These are phyloP conservation scores for Metschnikowia lochheadii DNA, from an alignment of 805 yeast species.

Conservation along the genomic window DNA sequence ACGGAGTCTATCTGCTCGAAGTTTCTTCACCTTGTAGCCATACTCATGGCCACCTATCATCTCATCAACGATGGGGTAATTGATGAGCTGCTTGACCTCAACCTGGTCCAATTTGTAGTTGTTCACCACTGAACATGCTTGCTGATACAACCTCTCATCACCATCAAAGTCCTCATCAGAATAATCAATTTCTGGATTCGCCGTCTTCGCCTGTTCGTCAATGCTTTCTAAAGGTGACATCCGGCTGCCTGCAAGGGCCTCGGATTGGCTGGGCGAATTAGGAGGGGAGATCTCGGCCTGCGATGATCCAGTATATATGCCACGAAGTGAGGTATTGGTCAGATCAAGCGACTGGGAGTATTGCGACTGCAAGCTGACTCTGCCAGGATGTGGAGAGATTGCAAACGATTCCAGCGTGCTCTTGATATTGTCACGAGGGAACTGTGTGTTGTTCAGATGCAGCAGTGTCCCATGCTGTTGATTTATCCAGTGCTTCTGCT, in stretches of 20 bases:
- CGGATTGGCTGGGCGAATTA: conserved; percentile 12
- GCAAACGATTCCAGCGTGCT: conserved; percentile 30
- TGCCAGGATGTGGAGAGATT: conserved; percentile 7
- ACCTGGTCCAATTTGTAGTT: conserved; percentile 25
- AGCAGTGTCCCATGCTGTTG: conserved; percentile 11
- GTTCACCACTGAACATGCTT: conserved; percentile 24
- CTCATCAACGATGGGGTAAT: conserved; percentile 45
- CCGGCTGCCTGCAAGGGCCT: not conserved
- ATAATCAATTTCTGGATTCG: conserved; percentile 24
- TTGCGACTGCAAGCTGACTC: conserved; percentile 6
- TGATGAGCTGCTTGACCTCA: conserved; percentile 32
- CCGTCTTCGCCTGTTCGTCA: conserved; percentile 21
- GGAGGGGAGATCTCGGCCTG: conserved; percentile 22
- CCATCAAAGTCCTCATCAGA: conserved; percentile 33
- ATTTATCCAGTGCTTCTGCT: conserved; percentile 75
- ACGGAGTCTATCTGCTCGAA: conserved; percentile 25
- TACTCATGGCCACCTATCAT: conserved; percentile 34
- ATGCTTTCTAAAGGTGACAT: conserved; percentile 7
- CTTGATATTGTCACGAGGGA: conserved; percentile 13
- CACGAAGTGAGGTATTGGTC: conserved; percentile 31
- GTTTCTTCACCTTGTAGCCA: conserved; percentile 39
- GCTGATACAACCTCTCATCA: conserved; percentile 34
- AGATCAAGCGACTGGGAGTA: conserved; percentile 28
- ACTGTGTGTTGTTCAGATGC: conserved; percentile 5
- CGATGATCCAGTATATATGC: conserved; percentile 28